phyloP scores from a whole-genome alignment of 176 grass and related monocot species.

The Dactylis glomerata region DNA sequence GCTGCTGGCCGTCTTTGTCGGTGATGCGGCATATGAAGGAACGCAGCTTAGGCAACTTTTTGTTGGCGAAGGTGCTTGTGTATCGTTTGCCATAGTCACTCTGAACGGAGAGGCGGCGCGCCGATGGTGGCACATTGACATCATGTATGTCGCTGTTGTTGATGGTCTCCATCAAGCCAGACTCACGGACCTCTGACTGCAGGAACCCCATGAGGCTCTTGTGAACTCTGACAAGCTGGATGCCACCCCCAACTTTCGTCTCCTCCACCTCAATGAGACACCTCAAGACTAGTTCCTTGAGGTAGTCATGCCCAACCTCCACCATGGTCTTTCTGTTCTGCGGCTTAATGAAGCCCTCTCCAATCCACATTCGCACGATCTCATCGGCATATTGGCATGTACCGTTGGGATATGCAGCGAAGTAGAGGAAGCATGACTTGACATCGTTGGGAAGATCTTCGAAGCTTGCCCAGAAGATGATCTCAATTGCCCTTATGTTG shows the following conservation, averaged over 20 bases:
- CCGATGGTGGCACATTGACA: background rate
- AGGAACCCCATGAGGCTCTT: background rate
- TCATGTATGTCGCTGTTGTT: background rate
- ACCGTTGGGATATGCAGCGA: background rate
- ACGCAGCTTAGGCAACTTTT: background rate
- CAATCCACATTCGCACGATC: background rate
- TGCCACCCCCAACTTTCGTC: background rate
- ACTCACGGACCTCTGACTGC: background rate
- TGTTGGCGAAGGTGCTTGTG: background rate
- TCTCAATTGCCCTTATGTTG: background rate
- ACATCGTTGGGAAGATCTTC: constrained; percentile 9
- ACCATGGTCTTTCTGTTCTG: background rate
- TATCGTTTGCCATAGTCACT: background rate
- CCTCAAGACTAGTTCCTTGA: background rate
- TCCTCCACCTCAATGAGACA: background rate
- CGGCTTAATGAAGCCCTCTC: constrained; percentile 18
- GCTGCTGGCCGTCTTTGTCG: background rate
- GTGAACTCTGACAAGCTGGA: background rate
- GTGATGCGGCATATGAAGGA: background rate
- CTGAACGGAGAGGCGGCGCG: background rate
- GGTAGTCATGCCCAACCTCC: background rate
- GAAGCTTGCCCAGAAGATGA: background rate
- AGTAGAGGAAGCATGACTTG: constrained; percentile 25
- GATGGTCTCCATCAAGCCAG: constrained; percentile 9
- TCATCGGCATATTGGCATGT: background rate